Percentiles rank a stretch among this genome's conserved stretches.
phyloP scores from a whole-genome alignment of 2,329 filamentous ascomycete genomes.

The Colletotrichum nymphaeae region DNA sequence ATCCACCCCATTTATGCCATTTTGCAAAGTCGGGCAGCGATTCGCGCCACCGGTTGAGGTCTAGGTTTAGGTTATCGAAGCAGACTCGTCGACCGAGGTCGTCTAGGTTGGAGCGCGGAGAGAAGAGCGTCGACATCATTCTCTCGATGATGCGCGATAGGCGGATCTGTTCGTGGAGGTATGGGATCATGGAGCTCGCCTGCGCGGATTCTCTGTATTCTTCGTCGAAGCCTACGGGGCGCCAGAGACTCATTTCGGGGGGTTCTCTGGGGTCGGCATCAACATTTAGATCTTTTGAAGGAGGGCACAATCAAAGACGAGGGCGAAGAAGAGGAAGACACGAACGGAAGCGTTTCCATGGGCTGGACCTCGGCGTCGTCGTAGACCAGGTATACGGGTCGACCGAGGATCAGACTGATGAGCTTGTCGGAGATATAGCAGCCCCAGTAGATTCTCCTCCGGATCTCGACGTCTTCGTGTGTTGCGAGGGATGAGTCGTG shows the following conservation, averaged over 20 bases:
- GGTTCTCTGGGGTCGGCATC: slow-evolving; percentile 25
- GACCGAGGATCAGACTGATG: slow-evolving; percentile 37
- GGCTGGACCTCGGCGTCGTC: slow-evolving; percentile 34
- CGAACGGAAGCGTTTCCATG: slow-evolving; percentile 22
- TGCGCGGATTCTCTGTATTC: neutral
- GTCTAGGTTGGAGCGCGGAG: slow-evolving; percentile 1
- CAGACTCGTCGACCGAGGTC: slow-evolving; percentile 7
- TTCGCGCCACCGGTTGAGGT: slow-evolving; percentile 38
- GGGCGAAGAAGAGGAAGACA: neutral
- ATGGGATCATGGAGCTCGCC: slow-evolving; percentile 34
- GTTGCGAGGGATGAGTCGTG: slow-evolving; percentile 38
- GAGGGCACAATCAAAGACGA: no score
- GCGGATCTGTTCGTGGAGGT: slow-evolving; percentile 38
- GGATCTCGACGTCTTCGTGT: slow-evolving; percentile 41
- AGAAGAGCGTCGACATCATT: slow-evolving; percentile 38
- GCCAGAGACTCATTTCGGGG: slow-evolving; percentile 39
- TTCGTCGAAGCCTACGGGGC: slow-evolving; percentile 39
- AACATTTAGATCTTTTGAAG: no score
- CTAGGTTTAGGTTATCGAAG: slow-evolving; percentile 38
- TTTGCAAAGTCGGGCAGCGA: slow-evolving; percentile 35
- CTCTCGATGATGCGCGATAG: slow-evolving; percentile 37
- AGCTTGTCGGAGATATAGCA: slow-evolving; percentile 44
- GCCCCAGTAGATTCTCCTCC: slow-evolving; percentile 45
- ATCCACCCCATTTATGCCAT: slow-evolving; percentile 38
- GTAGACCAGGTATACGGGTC: slow-evolving; percentile 33